Evolutionary conservation across 768 basidiomycete species (phyloP).

Genomic region (Kwoniella newhampshirensis): DNA sequence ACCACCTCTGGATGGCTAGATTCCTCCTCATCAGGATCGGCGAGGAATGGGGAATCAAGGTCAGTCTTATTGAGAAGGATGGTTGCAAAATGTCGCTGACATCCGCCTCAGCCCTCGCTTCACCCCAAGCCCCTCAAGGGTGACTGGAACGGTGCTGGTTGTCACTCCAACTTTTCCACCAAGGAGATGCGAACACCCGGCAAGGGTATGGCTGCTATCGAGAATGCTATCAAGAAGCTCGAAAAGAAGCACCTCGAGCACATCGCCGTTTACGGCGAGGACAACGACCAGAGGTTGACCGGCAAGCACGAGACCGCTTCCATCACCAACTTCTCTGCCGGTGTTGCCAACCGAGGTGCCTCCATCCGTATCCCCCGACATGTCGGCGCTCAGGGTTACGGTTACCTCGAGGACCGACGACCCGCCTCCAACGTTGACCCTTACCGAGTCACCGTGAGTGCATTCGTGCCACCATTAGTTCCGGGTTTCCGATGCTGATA

Average conservation of each 20-base stretch:
- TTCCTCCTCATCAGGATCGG: constrained; percentile 93
- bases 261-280: constrained; percentile 95
- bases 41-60: constrained; percentile 92
- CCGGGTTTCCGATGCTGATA: not conserved
- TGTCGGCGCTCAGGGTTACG: constrained; percentile 86
- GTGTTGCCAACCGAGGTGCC: constrained; percentile 96
- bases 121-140: constrained; percentile 96
- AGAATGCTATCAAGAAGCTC: constrained; percentile 90
- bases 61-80: constrained; percentile 24
- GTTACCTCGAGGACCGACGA: constrained; percentile 93
- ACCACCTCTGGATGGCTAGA: constrained; percentile 99
- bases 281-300: constrained; percentile 93
- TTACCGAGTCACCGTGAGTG: constrained; percentile 80
- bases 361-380: constrained; percentile 79
- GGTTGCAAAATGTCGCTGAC: no score
- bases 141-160: constrained; percentile 99
- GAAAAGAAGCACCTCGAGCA: constrained; percentile 87
- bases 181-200: constrained; percentile 82
- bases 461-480: constrained; percentile 47
- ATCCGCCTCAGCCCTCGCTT: constrained; percentile 70
- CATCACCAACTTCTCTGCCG: constrained; percentile 84
- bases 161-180: constrained; percentile 96
- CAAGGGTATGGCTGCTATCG: constrained; percentile 88
- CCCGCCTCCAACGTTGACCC: constrained; percentile 99
- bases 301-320: constrained; percentile 97